These are phyloP conservation scores for Trifolium repens DNA, from an alignment of 306 rosid genomes.

Conservation along the genomic window DNA sequence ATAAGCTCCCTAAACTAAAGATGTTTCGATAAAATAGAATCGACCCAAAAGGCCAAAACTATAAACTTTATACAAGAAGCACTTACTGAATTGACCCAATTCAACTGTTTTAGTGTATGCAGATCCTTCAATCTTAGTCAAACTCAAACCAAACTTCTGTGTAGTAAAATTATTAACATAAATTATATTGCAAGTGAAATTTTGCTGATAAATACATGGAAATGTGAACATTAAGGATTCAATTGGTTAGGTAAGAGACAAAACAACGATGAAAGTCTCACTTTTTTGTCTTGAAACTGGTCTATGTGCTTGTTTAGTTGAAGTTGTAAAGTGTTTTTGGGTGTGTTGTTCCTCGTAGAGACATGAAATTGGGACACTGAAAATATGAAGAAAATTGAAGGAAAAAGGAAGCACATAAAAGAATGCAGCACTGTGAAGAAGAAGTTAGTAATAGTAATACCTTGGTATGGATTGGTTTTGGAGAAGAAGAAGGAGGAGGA, in stretches of 20 bases:
- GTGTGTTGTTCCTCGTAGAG: constrained; percentile 51
- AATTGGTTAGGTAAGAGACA: background rate
- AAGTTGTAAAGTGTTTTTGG: constrained; percentile 41
- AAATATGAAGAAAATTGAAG: background rate
- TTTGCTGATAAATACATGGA: background rate
- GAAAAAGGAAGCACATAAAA: background rate
- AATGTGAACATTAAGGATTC: background rate
- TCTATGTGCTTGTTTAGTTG: constrained; percentile 23
- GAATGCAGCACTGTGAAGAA: background rate
- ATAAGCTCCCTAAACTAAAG: constrained; percentile 31
- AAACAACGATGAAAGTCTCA: constrained; percentile 35
- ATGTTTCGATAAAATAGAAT: background rate
- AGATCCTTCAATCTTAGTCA: constrained; percentile 59
- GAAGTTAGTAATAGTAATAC: no score
- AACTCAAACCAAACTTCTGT: constrained; percentile 43
- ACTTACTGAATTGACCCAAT: constrained; percentile 52
- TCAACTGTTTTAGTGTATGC: constrained; percentile 50
- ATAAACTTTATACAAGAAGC: constrained; percentile 1
- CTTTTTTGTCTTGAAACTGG: constrained; percentile 40
- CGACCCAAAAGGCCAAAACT: constrained; percentile 10
- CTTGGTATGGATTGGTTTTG: no score
- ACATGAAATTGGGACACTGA: constrained; percentile 54
- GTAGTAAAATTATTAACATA: background rate
- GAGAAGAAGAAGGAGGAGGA: no score
- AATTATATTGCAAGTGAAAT: constrained; percentile 5